Base-by-base conservation (phyloP, 805 yeast genomes). In the Candida arabinofermentans region DNA sequence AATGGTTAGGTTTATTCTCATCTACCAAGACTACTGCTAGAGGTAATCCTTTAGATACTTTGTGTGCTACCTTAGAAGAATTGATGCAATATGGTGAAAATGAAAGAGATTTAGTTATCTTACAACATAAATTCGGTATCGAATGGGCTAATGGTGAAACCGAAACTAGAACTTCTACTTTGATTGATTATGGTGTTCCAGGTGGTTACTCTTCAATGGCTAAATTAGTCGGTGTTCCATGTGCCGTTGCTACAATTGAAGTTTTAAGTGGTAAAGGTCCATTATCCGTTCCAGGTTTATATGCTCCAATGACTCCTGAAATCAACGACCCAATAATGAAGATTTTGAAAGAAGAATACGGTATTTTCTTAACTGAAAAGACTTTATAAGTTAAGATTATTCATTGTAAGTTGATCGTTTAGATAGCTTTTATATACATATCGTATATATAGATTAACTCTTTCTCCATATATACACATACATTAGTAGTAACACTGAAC, bases 171-270 rank as follows among this genome's bases (percentile, higher is more conserved):
- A 90, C 98, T 44, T 86, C 97, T 17, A 93, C 99, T 46, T 74
- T 93, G 62, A 91, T 90, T 27, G 96, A 89, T 67, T 87, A 86
- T 68, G 99, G 99, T 72, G 81, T 77, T 54, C 84, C 84, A 57
- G 88, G 90, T 47, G 91, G 93, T 41, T 93, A 91, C 81, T 84
- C 96, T 31, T 90, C 98, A 27, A 93, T 93, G 99, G 99, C 99
- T 53, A 90, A 91, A 65, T 79, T 87, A 51, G 99, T 93, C 42
- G 99, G 99, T 73, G 91, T 89, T 50, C 99, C 99, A 53, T 91
- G 96, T 71, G 96, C 96, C 41, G 95, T 93, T 64, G 99, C 98
- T 24, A 75, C 85, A 45, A 79, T 80, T 70, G 83, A 86, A 67
- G 85, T 93, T 49, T 75, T 93, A 57, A 79, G 85, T 54, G 96